phyloP scores from a whole-genome alignment of 1,139 yeast species.

The Nadsonia starkeyi-henricii region DNA sequence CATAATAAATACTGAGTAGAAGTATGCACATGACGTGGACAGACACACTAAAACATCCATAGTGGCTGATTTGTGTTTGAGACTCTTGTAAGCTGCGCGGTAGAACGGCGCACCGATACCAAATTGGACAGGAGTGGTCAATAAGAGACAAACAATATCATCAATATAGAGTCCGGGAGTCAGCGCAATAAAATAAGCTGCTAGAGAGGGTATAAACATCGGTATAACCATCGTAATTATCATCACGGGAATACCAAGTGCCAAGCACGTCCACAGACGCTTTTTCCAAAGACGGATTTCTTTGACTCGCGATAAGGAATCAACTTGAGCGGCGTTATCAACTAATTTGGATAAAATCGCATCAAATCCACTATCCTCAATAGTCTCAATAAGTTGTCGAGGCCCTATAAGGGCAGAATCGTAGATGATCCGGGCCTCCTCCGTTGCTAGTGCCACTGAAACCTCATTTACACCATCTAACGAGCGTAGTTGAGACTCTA shows the following conservation, averaged over 20 bases:
- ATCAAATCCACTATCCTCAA: conserved; percentile 37
- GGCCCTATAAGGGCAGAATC: conserved; percentile 38
- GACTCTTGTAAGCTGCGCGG: conserved; percentile 48
- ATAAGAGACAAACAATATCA: conserved; percentile 44
- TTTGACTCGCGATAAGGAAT: conserved; percentile 48
- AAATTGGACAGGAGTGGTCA: conserved; percentile 59
- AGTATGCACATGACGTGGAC: conserved; percentile 68
- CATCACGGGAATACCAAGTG: conserved; percentile 52
- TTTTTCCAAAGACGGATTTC: conserved; percentile 61
- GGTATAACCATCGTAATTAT: conserved; percentile 39
- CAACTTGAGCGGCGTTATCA: conserved; percentile 49
- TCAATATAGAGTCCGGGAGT: conserved; percentile 26
- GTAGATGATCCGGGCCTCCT: conserved; percentile 34
- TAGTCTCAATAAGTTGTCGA: conserved; percentile 38
- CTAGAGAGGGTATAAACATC: conserved; percentile 14
- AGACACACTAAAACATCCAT: conserved; percentile 88
- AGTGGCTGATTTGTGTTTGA: conserved; percentile 66
- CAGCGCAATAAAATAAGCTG: conserved; percentile 15
- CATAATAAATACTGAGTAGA: conserved; percentile 55
- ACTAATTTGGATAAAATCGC: conserved; percentile 30
- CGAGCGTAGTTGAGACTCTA: conserved; percentile 31
- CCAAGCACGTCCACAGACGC: conserved; percentile 37
- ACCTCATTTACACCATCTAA: conserved; percentile 35
- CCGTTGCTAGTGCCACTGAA: conserved; percentile 27
- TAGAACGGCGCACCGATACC: conserved; percentile 52